These are phyloP conservation scores for Xylaria sp. DNA, from an alignment of 2,329 filamentous ascomycete species.

Conservation along the genomic window DNA sequence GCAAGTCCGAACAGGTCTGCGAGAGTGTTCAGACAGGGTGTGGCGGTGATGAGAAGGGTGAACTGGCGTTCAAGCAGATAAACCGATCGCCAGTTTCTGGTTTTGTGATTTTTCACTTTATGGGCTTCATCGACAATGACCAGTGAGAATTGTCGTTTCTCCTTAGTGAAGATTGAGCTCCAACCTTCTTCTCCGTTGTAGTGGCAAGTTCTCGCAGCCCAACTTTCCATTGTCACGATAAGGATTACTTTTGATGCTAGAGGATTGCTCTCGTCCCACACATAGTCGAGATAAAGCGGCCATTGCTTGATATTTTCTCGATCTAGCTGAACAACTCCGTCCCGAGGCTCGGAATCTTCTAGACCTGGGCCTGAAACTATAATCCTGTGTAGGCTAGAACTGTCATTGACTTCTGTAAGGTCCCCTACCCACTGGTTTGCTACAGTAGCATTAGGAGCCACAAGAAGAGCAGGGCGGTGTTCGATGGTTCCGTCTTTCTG, in stretches of 20 bases:
- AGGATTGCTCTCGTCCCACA: constrained; percentile 43
- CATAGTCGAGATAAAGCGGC: constrained; percentile 35
- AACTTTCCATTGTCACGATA: constrained; percentile 46
- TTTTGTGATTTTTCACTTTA: constrained; percentile 44
- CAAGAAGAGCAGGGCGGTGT: constrained; percentile 43
- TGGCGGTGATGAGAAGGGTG: constrained; percentile 48
- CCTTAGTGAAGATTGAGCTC: constrained; percentile 39
- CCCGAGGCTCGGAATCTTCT: background rate
- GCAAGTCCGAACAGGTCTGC: constrained; percentile 44
- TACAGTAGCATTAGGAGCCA: constrained; percentile 44
- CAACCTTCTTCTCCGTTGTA: constrained; percentile 11
- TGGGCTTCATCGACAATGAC: constrained; percentile 49
- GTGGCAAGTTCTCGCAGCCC: constrained; percentile 40
- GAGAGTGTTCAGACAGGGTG: constrained; percentile 45
- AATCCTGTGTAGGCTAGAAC: constrained; percentile 29
- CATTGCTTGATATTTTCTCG: constrained; percentile 35
- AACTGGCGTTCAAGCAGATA: constrained; percentile 42
- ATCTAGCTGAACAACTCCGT: constrained; percentile 26
- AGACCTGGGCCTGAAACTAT: constrained; percentile 37
- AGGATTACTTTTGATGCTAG: constrained; percentile 41
- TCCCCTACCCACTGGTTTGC: constrained; percentile 46
- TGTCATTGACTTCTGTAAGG: constrained; percentile 35
- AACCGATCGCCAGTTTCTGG: constrained; percentile 44
- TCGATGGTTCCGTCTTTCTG: constrained; percentile 22
- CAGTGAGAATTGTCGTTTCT: constrained; percentile 43